Base-by-base conservation (phyloP, 1,139 yeast species). In the Protomyces lactucae-debilis region DNA sequence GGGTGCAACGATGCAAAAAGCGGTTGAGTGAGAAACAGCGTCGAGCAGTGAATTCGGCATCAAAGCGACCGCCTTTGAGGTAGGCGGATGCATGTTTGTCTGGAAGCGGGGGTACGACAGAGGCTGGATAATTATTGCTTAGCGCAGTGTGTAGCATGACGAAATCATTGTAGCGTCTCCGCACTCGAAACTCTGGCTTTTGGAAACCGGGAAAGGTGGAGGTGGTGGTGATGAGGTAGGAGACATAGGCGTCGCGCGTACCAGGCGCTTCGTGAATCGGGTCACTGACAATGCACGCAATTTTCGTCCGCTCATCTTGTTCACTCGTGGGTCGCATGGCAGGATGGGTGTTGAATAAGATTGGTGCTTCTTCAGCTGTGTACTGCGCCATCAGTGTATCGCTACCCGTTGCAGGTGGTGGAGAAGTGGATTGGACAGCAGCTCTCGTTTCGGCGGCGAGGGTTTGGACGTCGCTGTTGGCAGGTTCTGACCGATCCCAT, bases 61-160 rank as follows among this genome's bases (percentile, higher is more conserved):
- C 83, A 73, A 89, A 89, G 21, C 96, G 81, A 71, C 93, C 98
- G n/a, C 99, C 99, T 52, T 96, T 91, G 65, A 93, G 80, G 74
- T 93, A 93, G 74, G 93, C 96, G 64, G 61, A 37, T 25, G 52
- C 84, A 78, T 88, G 89, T 76, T 91, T 92, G 68, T 95, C 95
- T 0, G 99, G 99, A 65, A 93, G 79, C 10, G 99, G 98, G 0
- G 99, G 99, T 0, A 93, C 84, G 45, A 93, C 84, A 65, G 88
- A 81, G 2, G 95, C 88, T 0, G 97, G 96, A 72, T 80, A 88
- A 73, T 91, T 97, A 70, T 83, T 85, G 57, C 79, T 74, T 64
- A 93, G 78, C 67, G 90, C 85, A 67, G 86, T 88, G 74, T 87
- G 88, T 52, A 93, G 80, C 69, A 86, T 85, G 65, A 87, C 82